phyloP scores from a whole-genome alignment of 2,329 filamentous ascomycete genomes.

The Neopestalotiopsis clavispora region DNA sequence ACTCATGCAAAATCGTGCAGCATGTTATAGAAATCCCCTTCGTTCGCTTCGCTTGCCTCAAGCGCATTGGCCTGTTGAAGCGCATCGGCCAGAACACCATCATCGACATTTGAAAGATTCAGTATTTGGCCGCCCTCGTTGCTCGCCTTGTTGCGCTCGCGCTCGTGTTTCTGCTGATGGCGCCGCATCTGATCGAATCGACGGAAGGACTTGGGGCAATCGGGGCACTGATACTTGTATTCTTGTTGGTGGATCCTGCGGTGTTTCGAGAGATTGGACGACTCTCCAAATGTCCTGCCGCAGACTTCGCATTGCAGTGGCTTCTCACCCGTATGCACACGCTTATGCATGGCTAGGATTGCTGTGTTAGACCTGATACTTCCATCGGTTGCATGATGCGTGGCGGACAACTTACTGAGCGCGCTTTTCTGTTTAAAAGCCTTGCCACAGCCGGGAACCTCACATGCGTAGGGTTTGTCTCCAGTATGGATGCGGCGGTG shows the following conservation, averaged over 20 bases:
- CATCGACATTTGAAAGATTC: conserved; percentile 3
- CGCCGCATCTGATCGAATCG: conserved; percentile 65
- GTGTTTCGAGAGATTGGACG: conserved; percentile 70
- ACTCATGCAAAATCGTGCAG: neutral
- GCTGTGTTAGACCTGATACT: neutral
- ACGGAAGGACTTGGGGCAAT: conserved; percentile 62
- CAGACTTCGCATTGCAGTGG: conserved; percentile 64
- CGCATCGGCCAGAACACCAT: neutral
- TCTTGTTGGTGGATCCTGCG: conserved; percentile 63
- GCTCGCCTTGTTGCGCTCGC: conserved; percentile 26
- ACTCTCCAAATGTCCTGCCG: conserved; percentile 65
- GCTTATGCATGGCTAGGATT: conserved; percentile 65
- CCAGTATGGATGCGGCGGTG: conserved; percentile 71
- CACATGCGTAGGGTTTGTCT: conserved; percentile 66
- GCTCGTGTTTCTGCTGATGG: conserved; percentile 46
- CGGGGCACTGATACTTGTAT: conserved; percentile 53
- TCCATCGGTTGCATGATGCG: neutral
- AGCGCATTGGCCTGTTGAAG: neutral
- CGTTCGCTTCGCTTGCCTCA: no score
- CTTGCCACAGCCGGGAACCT: conserved; percentile 54
- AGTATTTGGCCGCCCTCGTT: conserved; percentile 18
- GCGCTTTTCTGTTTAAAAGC: conserved; percentile 71
- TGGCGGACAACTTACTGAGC: conserved; percentile 54
- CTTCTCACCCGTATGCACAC: conserved; percentile 70
- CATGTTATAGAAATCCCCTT: neutral